Evolutionary conservation across 2,329 filamentous ascomycete genomes (phyloP).

Genomic region (Acrocalymma vagum): DNA sequence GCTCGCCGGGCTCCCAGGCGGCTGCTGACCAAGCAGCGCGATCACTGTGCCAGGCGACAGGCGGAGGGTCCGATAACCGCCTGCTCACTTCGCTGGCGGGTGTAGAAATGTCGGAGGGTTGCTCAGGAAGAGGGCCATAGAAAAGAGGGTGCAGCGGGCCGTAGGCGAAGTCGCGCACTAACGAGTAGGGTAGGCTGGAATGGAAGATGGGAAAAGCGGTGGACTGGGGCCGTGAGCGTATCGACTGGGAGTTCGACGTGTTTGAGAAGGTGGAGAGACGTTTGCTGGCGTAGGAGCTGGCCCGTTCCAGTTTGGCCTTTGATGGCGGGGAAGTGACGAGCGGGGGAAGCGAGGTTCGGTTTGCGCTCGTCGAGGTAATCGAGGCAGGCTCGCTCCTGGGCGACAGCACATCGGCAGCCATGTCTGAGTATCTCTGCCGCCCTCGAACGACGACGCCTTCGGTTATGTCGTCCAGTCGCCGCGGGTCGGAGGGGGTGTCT

Average conservation of each 20-base stretch:
- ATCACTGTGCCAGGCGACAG: slow-evolving; percentile 74
- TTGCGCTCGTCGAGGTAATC: slow-evolving; percentile 41
- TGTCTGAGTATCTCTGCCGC: slow-evolving; percentile 31
- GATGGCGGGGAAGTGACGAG: slow-evolving; percentile 60
- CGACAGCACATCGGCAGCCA: slow-evolving; percentile 50
- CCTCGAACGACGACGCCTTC: slow-evolving; percentile 36
- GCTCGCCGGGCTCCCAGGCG: slow-evolving; percentile 67
- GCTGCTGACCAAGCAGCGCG: slow-evolving; percentile 64
- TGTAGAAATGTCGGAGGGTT: slow-evolving; percentile 83
- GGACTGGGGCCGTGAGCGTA: slow-evolving; percentile 80
- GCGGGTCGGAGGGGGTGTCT: slow-evolving; percentile 30
- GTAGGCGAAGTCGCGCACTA: slow-evolving; percentile 97
- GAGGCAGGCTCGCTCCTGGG: slow-evolving; percentile 42
- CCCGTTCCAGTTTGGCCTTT: slow-evolving; percentile 63
- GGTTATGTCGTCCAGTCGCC: slow-evolving; percentile 37
- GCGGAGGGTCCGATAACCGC: slow-evolving; percentile 82
- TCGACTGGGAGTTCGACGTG: slow-evolving; percentile 64
- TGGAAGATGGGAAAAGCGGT: slow-evolving; percentile 83
- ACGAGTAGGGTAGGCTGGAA: slow-evolving; percentile 85
- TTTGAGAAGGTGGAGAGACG: slow-evolving; percentile 85
- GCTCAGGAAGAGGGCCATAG: slow-evolving; percentile 87
- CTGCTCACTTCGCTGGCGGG: slow-evolving; percentile 79
- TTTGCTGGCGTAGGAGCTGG: slow-evolving; percentile 79
- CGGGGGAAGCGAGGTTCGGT: slow-evolving; percentile 55
- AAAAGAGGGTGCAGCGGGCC: slow-evolving; percentile 83